phyloP scores from a whole-genome alignment of 139 green algal genomes.

The Coccomyxa sp. region DNA sequence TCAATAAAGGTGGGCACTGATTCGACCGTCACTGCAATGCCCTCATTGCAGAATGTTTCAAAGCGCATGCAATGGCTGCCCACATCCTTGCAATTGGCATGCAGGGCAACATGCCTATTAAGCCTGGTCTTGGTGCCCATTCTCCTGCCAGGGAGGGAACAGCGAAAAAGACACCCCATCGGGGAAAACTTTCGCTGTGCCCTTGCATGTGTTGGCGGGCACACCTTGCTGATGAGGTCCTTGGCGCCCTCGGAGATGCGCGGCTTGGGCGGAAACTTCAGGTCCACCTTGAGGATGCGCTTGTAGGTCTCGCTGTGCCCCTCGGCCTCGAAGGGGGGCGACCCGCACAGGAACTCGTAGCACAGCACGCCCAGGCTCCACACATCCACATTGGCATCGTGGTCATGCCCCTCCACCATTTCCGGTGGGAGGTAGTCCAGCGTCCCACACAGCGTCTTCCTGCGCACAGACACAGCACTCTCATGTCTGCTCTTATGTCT shows the following conservation, averaged over 20 bases:
- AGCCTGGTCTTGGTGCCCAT: not conserved
- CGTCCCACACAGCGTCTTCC: constrained; percentile 96
- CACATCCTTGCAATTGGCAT: not conserved
- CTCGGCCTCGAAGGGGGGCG: constrained; percentile 90
- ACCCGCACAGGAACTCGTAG: constrained; percentile 95
- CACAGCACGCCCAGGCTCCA: constrained; percentile 94
- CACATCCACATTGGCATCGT: constrained; percentile 79
- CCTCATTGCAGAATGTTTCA: not conserved
- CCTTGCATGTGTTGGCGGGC: not conserved
- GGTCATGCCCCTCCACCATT: constrained; percentile 84
- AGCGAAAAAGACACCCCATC: no score
- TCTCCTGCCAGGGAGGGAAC: not conserved
- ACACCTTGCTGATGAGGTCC: constrained; percentile 68
- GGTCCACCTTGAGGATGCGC: constrained; percentile 87
- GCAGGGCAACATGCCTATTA: no score
- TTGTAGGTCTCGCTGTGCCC: constrained; percentile 79
- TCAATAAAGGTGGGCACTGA: no score
- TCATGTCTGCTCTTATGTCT: not conserved
- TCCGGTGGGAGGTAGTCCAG: constrained; percentile 98
- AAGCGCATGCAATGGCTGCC: not conserved
- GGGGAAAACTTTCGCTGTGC: no score
- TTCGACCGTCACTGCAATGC: no score
- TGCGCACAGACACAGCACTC: constrained; percentile 15
- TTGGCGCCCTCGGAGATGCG: constrained; percentile 60
- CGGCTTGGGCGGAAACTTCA: constrained; percentile 71